Percentiles rank a stretch among this genome's conserved stretches.
Evolutionary conservation across 148 eudicot species (phyloP).

Genomic region (Rheum nobile): DNA sequence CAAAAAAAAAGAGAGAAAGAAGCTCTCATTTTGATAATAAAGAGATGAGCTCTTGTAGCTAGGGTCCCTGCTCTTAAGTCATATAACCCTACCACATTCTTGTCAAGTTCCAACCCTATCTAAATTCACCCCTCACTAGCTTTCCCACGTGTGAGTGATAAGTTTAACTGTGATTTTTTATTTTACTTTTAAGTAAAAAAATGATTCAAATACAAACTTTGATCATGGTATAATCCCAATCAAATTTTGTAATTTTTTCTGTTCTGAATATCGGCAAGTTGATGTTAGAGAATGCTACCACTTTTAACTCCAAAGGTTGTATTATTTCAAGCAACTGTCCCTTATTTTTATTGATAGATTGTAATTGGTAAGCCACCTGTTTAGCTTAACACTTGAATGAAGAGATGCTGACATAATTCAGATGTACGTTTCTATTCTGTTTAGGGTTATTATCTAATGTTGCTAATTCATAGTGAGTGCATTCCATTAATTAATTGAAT

Average conservation of each 20-base stretch:
- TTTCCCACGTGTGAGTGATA: neutral
- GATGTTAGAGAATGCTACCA: too few relatives aligned
- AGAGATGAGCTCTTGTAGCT: neutral
- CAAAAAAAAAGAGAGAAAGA: neutral
- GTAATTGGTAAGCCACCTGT: neutral
- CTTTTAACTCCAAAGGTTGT: too few relatives aligned
- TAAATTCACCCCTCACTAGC: neutral
- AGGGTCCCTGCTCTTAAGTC: neutral
- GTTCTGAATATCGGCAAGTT: too few relatives aligned
- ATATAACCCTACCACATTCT: neutral
- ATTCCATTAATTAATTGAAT: neutral
- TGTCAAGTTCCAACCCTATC: neutral
- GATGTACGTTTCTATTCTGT: neutral
- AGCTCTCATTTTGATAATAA: neutral
- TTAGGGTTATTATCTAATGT: neutral
- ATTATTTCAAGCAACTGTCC: too few relatives aligned
- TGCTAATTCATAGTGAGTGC: neutral
- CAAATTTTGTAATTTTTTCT: too few relatives aligned
- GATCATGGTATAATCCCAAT: too few relatives aligned
- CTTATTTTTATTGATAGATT: too few relatives aligned
- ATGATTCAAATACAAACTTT: neutral
- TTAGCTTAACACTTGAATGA: neutral
- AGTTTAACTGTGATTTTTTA: too few relatives aligned
- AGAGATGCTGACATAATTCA: neutral
- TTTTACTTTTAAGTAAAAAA: neutral